Conservation (phyloP, 306 rosid species). For the Sicyos edulis region DNA sequence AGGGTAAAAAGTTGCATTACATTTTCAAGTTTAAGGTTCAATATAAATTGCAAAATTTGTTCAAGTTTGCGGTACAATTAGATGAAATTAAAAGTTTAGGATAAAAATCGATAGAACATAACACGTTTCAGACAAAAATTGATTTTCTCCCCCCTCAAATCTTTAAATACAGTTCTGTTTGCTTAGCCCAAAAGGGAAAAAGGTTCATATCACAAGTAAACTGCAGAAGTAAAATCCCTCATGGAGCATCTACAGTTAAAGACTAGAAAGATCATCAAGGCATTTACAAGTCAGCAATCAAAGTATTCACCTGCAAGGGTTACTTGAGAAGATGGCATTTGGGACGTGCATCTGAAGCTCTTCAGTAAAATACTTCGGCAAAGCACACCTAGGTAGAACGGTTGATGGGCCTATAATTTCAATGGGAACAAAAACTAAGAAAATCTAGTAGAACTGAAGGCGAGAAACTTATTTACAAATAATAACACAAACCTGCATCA, state of each 20-base stretch:
- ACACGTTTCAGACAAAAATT: too few species aligned
- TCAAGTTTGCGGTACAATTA: too few species aligned
- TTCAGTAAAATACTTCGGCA: conserved; percentile 73
- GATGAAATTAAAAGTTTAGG: too few species aligned
- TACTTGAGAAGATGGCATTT: conserved; percentile 79
- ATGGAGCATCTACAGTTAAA: background rate
- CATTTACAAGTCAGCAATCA: conserved; percentile 16
- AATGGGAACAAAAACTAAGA: background rate
- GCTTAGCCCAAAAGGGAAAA: background rate
- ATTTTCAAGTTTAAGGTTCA: too few species aligned
- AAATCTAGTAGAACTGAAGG: background rate
- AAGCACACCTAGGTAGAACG: conserved; percentile 63
- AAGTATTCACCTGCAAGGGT: conserved; percentile 77
- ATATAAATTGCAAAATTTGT: too few species aligned
- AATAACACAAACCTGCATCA: conserved; percentile 62
- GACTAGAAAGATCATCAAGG: conserved; percentile 16
- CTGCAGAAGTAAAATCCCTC: conserved; percentile 1
- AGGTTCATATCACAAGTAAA: background rate
- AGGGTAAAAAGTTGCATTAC: too few species aligned
- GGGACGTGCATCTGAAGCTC: conserved; percentile 74
- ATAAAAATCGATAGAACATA: too few species aligned
- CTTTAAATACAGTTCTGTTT: background rate
- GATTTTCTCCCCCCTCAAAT: background rate
- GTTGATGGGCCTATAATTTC: conserved; percentile 63
- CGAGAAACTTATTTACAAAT: conserved; percentile 12